These are phyloP conservation scores for Aspergillus ustus DNA, from an alignment of 2,329 filamentous ascomycete species.

Conservation along the genomic window DNA sequence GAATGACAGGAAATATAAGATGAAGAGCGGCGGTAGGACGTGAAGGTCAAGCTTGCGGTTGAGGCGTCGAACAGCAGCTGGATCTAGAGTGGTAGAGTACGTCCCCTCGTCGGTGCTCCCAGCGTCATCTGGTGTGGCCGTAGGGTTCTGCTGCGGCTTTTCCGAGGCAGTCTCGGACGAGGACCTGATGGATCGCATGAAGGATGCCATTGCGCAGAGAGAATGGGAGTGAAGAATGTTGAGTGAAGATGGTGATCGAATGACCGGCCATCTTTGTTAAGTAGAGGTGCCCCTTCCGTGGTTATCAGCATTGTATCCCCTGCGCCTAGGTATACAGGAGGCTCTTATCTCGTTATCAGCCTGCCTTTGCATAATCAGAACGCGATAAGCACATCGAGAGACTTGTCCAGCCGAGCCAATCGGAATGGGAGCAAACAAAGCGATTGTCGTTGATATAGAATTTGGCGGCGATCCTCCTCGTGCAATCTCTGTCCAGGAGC, in stretches of 20 bases:
- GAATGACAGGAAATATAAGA: conserved; percentile 2
- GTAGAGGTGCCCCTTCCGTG: not conserved
- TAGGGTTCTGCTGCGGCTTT: not conserved
- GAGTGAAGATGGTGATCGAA: not conserved
- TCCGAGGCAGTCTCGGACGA: not conserved
- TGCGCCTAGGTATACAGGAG: not conserved
- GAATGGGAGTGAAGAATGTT: not conserved
- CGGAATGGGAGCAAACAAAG: not conserved
- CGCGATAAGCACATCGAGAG: not conserved
- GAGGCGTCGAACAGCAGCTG: not conserved
- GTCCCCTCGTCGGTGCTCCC: not conserved
- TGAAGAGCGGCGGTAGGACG: not conserved
- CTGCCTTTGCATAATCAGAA: not conserved
- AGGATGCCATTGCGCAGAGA: not conserved
- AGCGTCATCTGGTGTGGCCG: not conserved
- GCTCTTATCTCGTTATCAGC: conserved; percentile 2
- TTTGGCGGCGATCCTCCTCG: not conserved
- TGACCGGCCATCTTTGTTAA: conserved; percentile 1
- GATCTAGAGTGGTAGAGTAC: not conserved
- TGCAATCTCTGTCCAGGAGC: no score
- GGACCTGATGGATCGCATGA: not conserved
- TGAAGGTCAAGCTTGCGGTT: conserved; percentile 3
- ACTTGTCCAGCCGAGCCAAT: not conserved
- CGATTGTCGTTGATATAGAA: not conserved
- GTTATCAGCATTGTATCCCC: not conserved